Percentiles rank a stretch among this genome's conserved stretches.
These are phyloP conservation scores for Penicillium sp. DNA, from an alignment of 2,329 filamentous ascomycete genomes.

Conservation along the genomic window DNA sequence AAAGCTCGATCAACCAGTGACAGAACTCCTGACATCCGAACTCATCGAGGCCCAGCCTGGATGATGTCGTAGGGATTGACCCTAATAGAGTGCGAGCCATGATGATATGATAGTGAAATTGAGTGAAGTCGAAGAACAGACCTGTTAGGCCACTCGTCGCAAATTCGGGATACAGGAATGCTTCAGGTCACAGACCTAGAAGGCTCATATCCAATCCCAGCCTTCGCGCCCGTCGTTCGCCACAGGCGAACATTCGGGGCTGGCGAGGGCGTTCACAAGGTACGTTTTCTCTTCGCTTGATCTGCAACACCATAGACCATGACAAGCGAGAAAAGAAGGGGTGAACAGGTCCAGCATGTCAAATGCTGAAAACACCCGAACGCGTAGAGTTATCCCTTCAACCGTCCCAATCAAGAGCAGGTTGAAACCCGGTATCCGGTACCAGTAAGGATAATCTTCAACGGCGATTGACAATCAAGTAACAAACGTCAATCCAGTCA, in stretches of 20 bases:
- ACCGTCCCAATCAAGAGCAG: conserved; percentile 14
- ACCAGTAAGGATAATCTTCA: conserved; percentile 40
- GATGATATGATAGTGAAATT: conserved; percentile 1
- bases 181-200: conserved; percentile 36
- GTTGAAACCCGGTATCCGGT: conserved; percentile 40
- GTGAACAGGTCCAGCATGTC: conserved; percentile 9
- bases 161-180: conserved; percentile 3
- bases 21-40: conserved; percentile 24
- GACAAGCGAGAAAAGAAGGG: conserved; percentile 15
- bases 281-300: conserved; percentile 1
- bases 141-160: conserved; percentile 7
- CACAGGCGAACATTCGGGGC: conserved; percentile 27
- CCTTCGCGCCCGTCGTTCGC: conserved; percentile 23
- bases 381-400: conserved; percentile 20
- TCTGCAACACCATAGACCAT: conserved; percentile 9
- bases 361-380: conserved; percentile 30
- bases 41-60: conserved; percentile 47
- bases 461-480: conserved; percentile 11
- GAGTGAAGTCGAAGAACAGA: background rate
- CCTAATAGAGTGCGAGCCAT: conserved; percentile 39
- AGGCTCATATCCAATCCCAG: conserved; percentile 24
- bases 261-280: conserved; percentile 6
- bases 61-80: conserved; percentile 54
- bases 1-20: conserved; percentile 30
- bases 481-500: conserved; percentile 21